Percentiles rank a stretch among this genome's conserved stretches.
Conservation (phyloP, 371 early-diverging fungal species). For the Apophysomyces trapeziformis region DNA sequence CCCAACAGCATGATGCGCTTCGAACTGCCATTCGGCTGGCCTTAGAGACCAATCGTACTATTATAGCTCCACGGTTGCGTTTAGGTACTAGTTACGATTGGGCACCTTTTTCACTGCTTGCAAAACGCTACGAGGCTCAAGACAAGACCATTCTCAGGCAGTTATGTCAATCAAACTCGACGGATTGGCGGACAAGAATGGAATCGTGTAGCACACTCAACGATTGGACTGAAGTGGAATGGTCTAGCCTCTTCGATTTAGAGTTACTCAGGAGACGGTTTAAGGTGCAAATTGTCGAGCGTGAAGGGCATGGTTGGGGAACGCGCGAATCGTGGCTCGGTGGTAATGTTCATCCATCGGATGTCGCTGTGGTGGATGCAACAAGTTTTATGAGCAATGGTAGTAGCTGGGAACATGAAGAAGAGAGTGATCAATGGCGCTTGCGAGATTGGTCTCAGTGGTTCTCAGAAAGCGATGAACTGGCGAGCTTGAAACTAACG, state of each 20-base stretch:
- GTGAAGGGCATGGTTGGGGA: conserved; percentile 5
- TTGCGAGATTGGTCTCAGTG: neutral
- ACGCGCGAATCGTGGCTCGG: neutral
- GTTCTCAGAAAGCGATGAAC: neutral
- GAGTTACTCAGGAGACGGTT: conserved; percentile 6
- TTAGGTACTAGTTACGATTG: conserved; percentile 20
- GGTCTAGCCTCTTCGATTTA: conserved; percentile 22
- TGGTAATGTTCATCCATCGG: neutral
- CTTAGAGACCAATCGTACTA: conserved; percentile 36
- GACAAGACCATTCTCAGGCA: conserved; percentile 15
- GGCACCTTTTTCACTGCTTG: conserved; percentile 19
- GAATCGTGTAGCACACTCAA: conserved; percentile 22
- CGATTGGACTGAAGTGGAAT: conserved; percentile 19
- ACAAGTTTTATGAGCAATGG: neutral
- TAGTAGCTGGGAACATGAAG: conserved; percentile 2
- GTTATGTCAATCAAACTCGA: neutral
- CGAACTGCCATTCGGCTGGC: conserved; percentile 37
- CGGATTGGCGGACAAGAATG: conserved; percentile 28
- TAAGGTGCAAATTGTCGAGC: conserved; percentile 19
- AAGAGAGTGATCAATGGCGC: neutral
- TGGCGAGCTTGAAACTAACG: neutral
- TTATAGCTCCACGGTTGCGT: conserved; percentile 31
- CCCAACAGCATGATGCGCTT: conserved; percentile 34
- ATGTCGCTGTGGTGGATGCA: conserved; percentile 1
- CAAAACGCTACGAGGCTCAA: conserved; percentile 25